Evolutionary conservation across 768 basidiomycete species (phyloP), one percentile per base, ranked within the genome.

Genomic region (Kwoniella sp.): DNA sequence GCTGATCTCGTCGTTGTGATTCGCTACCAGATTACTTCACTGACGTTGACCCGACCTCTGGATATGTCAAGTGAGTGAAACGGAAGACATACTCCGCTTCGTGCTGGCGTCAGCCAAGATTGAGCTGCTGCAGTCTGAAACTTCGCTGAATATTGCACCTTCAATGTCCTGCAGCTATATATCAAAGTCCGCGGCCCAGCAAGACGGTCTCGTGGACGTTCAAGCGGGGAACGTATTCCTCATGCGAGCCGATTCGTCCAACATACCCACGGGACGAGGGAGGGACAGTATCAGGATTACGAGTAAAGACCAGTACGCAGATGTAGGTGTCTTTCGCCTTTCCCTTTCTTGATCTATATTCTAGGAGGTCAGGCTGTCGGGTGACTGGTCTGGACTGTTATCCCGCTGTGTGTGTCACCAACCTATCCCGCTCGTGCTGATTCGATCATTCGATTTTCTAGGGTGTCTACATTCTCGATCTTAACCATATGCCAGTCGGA

Each of bases 401-500:
- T n/a, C n/a, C n/a, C n/a, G n/a, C n/a, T 20, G 20, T 9, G 38
- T 41, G 38, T 41, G 20, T 41, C 9, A 41, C 20, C 38, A 7
- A 20, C 52, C 22, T 55, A 25, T 5, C 25, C 34, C 48, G 30
- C 28, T 45, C 45, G 17, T 31, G 57, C 50, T 69, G 54, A 64
- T 55, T 17, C 25, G 45, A 50, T 30, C 26, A 23, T 50, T 13
- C 34, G 34, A 20, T 45, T 45, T 45, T 3, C 41, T 29, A 78
- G 75, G 75, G 78, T n/a, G 74, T 81, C 4, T 81, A 81, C 53
- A 76, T 81, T 31, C 64, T 81, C 23, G 79, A 81, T 58, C 38
- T 81, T 17, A 72, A 74, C 41, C 78, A 81, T 58, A 76, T 81
- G 73, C 79, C 79, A 4, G 78, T 79, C 0, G 79, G 79, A 34